Evolutionary conservation across 2,329 filamentous ascomycete species (phyloP).

Genomic region (Microsporum canis): DNA sequence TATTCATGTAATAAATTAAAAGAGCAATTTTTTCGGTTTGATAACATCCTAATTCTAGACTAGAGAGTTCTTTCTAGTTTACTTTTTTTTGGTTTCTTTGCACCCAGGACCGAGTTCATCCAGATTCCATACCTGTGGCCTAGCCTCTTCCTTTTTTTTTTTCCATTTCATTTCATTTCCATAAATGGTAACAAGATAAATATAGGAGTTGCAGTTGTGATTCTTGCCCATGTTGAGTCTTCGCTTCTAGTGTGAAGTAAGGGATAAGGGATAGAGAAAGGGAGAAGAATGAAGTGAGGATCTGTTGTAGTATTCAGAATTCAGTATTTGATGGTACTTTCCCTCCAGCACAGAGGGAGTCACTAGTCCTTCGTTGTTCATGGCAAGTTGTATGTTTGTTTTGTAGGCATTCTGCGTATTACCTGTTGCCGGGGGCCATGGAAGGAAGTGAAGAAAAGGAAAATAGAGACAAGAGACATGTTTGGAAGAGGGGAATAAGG

Average conservation of each 20-base stretch:
- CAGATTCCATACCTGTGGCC: neutral
- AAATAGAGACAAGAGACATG: neutral
- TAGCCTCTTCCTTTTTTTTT: neutral
- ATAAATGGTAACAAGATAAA: too few species aligned
- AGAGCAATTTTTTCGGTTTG: neutral
- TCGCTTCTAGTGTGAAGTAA: neutral
- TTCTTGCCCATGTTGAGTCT: too few species aligned
- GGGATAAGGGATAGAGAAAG: neutral
- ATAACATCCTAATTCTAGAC: constrained; percentile 1
- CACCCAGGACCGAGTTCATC: neutral
- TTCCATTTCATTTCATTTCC: neutral
- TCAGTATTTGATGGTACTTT: constrained; percentile 1
- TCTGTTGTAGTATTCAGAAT: neutral
- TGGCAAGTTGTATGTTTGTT: neutral
- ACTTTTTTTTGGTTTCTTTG: neutral
- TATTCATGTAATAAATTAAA: neutral
- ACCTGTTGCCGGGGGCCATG: neutral
- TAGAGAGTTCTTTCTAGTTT: neutral
- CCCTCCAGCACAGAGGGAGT: constrained; percentile 2
- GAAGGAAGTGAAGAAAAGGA: neutral
- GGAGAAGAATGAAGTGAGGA: neutral
- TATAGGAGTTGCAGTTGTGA: too few species aligned
- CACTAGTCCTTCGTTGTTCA: neutral
- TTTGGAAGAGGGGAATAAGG: neutral
- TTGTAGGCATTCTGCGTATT: neutral